phyloP scores from a whole-genome alignment of 1,284 basidiomycete species.

The Heterobasidion parviporum region DNA sequence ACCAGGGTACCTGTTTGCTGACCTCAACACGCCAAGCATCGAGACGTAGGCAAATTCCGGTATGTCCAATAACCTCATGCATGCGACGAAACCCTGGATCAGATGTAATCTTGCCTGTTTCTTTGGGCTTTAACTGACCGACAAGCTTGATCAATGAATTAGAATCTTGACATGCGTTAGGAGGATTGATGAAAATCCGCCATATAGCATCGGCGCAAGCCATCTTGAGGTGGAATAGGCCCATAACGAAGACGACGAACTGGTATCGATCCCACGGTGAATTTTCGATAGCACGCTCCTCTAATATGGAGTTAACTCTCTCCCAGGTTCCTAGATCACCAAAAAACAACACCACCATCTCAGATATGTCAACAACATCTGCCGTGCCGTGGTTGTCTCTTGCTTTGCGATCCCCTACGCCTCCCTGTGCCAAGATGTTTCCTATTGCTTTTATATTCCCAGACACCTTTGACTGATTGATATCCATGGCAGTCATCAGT shows the following conservation, averaged over 20 bases:
- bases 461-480: background rate
- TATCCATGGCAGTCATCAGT: background rate
- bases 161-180: background rate
- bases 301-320: background rate
- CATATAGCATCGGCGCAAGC: background rate
- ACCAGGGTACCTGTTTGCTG: no score
- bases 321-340: background rate
- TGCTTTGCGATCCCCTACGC: background rate
- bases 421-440: background rate
- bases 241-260: background rate
- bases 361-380: background rate
- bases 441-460: background rate
- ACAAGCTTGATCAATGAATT: slow-evolving; percentile 6
- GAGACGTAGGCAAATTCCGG: slow-evolving; percentile 2
- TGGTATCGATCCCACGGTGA: background rate
- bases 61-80: slow-evolving; percentile 11
- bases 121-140: slow-evolving; percentile 6
- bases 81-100: slow-evolving; percentile 11
- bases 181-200: no score
- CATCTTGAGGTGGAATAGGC: background rate
- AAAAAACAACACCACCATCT: background rate
- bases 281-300: background rate
- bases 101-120: slow-evolving; percentile 9
- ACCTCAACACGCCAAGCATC: slow-evolving; percentile 4
- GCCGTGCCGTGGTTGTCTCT: background rate